phyloP scores from a whole-genome alignment of 1,284 basidiomycete genomes.

The Microstroma glucosiphilum region DNA sequence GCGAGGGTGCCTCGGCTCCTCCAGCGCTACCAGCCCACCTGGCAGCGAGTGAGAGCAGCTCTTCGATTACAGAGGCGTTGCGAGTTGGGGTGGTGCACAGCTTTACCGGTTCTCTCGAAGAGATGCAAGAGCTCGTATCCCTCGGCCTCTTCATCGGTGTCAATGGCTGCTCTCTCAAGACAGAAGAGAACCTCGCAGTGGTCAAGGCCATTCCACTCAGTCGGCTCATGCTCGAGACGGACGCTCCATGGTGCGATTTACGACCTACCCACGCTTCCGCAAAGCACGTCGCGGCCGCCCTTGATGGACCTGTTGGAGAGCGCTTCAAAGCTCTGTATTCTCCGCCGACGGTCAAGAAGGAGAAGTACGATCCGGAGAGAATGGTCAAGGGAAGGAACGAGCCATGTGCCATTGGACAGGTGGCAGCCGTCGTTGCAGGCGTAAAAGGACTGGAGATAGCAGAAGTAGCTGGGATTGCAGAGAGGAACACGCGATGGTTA shows the following conservation, averaged over 20 bases:
- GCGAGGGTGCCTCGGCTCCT: not conserved
- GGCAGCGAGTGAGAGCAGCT: not conserved
- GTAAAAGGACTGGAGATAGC: constrained; percentile 60
- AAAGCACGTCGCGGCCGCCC: constrained; percentile 58
- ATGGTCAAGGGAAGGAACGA: constrained; percentile 77
- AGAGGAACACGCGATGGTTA: constrained; percentile 32
- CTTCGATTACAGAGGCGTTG: not conserved
- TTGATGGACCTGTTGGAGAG: constrained; percentile 19
- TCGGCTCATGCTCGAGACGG: constrained; percentile 70
- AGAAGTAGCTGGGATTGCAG: constrained; percentile 54
- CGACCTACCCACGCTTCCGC: constrained; percentile 70
- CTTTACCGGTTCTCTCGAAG: constrained; percentile 68
- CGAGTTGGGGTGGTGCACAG: constrained; percentile 66
- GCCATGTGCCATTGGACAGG: constrained; percentile 65
- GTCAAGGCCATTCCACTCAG: constrained; percentile 62
- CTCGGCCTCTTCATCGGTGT: constrained; percentile 57
- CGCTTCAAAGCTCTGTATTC: constrained; percentile 54
- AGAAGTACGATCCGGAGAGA: constrained; percentile 60
- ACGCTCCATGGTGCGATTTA: constrained; percentile 66
- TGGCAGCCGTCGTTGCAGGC: constrained; percentile 69
- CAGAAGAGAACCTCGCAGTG: constrained; percentile 63
- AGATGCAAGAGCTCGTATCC: constrained; percentile 64
- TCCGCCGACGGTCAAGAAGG: constrained; percentile 61
- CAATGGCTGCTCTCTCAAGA: constrained; percentile 81
- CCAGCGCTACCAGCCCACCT: not conserved